A percentile compares a stretch with the other conserved stretches of the same genome.
Conservation (phyloP, 768 basidiomycete species). For the Ephemerocybe angulata region DNA sequence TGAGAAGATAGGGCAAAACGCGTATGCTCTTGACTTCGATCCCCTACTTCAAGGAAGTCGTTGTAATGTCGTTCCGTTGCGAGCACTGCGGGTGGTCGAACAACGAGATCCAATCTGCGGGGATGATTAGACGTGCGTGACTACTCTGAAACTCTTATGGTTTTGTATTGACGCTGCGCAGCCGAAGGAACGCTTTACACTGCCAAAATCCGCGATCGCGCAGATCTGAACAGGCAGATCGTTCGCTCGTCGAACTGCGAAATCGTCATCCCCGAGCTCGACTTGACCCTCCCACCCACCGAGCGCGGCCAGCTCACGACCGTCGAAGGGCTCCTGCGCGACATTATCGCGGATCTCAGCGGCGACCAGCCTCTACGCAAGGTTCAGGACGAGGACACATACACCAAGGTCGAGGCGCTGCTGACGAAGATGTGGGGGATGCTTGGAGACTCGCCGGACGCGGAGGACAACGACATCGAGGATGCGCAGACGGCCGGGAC, state of each 20-base stretch:
- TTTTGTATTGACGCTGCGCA: slow-evolving; percentile 25
- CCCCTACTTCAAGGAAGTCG: slow-evolving; percentile 91
- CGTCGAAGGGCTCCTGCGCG: slow-evolving; percentile 85
- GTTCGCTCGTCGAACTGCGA: slow-evolving; percentile 85
- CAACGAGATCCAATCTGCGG: slow-evolving; percentile 93
- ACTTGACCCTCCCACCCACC: slow-evolving; percentile 84
- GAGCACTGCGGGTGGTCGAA: slow-evolving; percentile 87
- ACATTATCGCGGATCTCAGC: slow-evolving; percentile 76
- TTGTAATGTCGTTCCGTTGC: slow-evolving; percentile 95
- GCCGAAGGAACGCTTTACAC: slow-evolving; percentile 86
- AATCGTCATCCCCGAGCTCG: slow-evolving; percentile 80
- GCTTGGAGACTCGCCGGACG: slow-evolving; percentile 58
- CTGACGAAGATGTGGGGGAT: slow-evolving; percentile 63
- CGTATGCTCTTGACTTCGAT: slow-evolving; percentile 88
- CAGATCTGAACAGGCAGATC: slow-evolving; percentile 89
- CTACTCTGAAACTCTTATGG: not conserved
- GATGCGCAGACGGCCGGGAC: too few relatives aligned
- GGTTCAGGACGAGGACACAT: slow-evolving; percentile 70
- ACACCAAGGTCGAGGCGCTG: slow-evolving; percentile 70
- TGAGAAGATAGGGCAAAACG: slow-evolving; percentile 68
- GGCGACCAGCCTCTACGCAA: slow-evolving; percentile 80
- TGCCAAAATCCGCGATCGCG: slow-evolving; percentile 63
- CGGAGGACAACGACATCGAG: slow-evolving; percentile 36
- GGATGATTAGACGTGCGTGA: slow-evolving; percentile 72
- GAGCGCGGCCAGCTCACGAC: slow-evolving; percentile 92